Evolutionary conservation across 2,329 filamentous ascomycete species (phyloP).

Genomic region (Fusarium musae): DNA sequence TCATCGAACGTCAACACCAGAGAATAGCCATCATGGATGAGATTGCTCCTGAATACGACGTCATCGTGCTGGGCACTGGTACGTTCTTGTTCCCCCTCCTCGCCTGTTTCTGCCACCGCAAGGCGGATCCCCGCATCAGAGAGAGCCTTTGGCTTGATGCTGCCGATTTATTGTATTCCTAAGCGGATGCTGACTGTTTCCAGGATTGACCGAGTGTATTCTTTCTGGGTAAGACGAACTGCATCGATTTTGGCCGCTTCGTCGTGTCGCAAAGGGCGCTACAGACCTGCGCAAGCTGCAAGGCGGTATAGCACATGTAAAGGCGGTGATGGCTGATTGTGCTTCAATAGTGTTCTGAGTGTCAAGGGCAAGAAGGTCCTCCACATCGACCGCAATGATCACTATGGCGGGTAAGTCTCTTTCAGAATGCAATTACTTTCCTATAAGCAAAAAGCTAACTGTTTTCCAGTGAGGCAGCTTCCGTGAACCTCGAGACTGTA

Average conservation of each 20-base stretch:
- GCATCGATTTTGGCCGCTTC: background rate
- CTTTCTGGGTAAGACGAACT: slow-evolving; percentile 82
- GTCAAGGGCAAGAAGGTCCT: slow-evolving; percentile 99
- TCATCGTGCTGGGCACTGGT: slow-evolving; percentile 98
- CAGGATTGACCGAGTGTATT: slow-evolving; percentile 98
- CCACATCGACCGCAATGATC: slow-evolving; percentile 97
- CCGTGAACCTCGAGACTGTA: slow-evolving; percentile 95
- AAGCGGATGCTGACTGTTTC: slow-evolving; percentile 38
- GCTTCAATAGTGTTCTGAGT: slow-evolving; percentile 76
- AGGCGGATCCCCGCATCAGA: slow-evolving; percentile 38
- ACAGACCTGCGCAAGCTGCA: slow-evolving; percentile 16
- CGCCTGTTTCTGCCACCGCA: slow-evolving; percentile 27
- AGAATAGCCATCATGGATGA: slow-evolving; percentile 78
- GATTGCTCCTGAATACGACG: slow-evolving; percentile 98
- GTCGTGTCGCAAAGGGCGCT: slow-evolving; percentile 3
- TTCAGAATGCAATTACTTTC: background rate
- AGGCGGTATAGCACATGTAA: slow-evolving; percentile 33
- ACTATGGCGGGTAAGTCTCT: slow-evolving; percentile 91
- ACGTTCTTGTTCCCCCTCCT: slow-evolving; percentile 51
- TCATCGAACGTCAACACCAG: slow-evolving; percentile 22
- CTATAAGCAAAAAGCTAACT: slow-evolving; percentile 41
- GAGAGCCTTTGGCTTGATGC: slow-evolving; percentile 27
- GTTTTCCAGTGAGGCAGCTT: slow-evolving; percentile 80
- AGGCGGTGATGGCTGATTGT: slow-evolving; percentile 39
- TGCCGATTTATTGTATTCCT: background rate